phyloP scores from a whole-genome alignment of 441 rosid genomes.

The Raphanus hybrid region DNA sequence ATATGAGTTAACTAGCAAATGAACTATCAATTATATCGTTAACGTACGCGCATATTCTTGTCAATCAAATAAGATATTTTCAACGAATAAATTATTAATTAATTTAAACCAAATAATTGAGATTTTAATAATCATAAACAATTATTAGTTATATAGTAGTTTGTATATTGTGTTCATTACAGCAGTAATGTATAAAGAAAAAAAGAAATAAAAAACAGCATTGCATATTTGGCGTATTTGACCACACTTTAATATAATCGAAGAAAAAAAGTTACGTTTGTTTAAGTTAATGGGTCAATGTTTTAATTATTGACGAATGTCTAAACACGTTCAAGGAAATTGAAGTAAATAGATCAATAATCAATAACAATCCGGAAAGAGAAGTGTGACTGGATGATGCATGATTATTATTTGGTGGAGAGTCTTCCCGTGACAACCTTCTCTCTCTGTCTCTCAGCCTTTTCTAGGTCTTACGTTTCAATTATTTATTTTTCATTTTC shows the following conservation, averaged over 20 bases:
- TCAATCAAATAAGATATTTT: background rate
- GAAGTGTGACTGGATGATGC: slow-evolving; percentile 34
- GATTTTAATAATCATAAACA: background rate
- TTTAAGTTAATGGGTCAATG: slow-evolving; percentile 18
- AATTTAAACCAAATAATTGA: background rate
- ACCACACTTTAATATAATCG: background rate
- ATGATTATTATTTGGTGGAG: slow-evolving; percentile 26
- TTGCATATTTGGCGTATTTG: background rate
- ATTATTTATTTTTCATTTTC: background rate
- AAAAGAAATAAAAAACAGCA: too few species aligned
- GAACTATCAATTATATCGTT: too few species aligned
- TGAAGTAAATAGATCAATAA: background rate
- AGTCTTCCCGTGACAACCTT: slow-evolving; percentile 37
- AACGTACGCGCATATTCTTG: too few species aligned
- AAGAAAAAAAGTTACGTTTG: background rate
- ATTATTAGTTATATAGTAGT: slow-evolving; percentile 1
- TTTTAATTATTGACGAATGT: background rate
- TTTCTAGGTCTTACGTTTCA: slow-evolving; percentile 29
- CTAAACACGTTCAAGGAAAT: background rate
- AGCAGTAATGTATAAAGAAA: background rate
- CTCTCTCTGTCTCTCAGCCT: slow-evolving; percentile 33
- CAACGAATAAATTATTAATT: background rate
- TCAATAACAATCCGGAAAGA: background rate
- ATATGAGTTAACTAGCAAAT: too few species aligned
- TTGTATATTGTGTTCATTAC: slow-evolving; percentile 6